These are phyloP conservation scores for Ustilago trichophora DNA, from an alignment of 1,284 basidiomycete genomes.

Conservation along the genomic window DNA sequence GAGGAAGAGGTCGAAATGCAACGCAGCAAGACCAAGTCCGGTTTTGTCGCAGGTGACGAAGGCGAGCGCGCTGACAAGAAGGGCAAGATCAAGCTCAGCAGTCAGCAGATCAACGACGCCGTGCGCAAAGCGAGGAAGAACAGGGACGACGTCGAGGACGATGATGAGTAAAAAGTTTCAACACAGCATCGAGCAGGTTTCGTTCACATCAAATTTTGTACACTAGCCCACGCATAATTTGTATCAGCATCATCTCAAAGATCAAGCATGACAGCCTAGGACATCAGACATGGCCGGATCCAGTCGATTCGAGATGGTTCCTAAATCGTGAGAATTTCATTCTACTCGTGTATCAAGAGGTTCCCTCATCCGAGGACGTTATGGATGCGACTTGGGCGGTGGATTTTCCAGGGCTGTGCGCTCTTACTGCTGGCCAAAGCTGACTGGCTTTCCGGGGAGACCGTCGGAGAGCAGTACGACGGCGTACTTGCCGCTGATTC, in stretches of 20 bases:
- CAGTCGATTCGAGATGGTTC: too few species aligned
- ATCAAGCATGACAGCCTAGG: too few species aligned
- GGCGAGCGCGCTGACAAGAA: slow-evolving; percentile 7
- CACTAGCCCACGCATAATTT: too few species aligned
- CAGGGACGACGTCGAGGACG: slow-evolving; percentile 34
- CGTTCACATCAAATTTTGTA: too few species aligned
- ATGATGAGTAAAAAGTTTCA: slow-evolving; percentile 25
- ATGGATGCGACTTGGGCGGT: too few species aligned
- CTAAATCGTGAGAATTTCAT: too few species aligned
- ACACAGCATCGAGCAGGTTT: too few species aligned
- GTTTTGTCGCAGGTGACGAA: slow-evolving; percentile 5
- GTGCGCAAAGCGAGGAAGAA: slow-evolving; percentile 19
- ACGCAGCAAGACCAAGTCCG: slow-evolving; percentile 42
- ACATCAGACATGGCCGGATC: too few species aligned
- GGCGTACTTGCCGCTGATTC: slow-evolving; percentile 80
- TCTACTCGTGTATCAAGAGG: too few species aligned
- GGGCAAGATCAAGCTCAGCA: slow-evolving; percentile 47
- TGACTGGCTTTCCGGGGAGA: slow-evolving; percentile 41
- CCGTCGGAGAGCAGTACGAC: slow-evolving; percentile 63
- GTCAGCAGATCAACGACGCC: slow-evolving; percentile 45
- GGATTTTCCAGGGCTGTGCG: too few species aligned
- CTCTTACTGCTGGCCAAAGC: slow-evolving; percentile 42
- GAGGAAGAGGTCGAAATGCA: slow-evolving; percentile 44
- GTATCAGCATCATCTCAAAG: too few species aligned
- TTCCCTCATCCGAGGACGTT: too few species aligned